A percentile compares a stretch with the other conserved stretches of the same genome.
Evolutionary conservation across 1,284 basidiomycete genomes (phyloP).

Genomic region (Ceratobasidium sp.): DNA sequence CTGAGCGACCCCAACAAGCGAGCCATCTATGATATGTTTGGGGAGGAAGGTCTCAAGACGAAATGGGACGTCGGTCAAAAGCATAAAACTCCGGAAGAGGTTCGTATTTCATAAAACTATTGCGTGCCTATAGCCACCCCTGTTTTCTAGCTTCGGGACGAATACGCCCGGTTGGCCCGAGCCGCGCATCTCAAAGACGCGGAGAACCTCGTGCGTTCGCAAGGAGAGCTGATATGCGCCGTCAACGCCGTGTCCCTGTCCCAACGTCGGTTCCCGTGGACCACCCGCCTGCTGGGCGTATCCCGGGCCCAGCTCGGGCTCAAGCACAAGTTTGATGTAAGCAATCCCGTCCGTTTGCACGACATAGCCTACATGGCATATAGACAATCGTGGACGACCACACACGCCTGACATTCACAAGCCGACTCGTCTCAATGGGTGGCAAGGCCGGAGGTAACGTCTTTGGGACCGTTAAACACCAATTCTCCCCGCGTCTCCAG

Average conservation of each 20-base stretch:
- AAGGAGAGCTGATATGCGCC: slow-evolving; percentile 57
- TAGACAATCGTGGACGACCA: slow-evolving; percentile 26
- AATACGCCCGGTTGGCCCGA: slow-evolving; percentile 56
- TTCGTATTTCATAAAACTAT: slow-evolving; percentile 49
- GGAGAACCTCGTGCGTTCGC: slow-evolving; percentile 58
- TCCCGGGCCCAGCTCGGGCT: slow-evolving; percentile 10
- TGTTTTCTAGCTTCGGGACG: slow-evolving; percentile 55
- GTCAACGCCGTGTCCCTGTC: slow-evolving; percentile 62
- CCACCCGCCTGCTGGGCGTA: slow-evolving; percentile 8
- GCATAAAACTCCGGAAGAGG: slow-evolving; percentile 62
- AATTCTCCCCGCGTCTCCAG: slow-evolving; percentile 63
- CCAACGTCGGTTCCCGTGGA: neutral
- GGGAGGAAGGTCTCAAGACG: slow-evolving; percentile 62
- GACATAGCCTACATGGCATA: slow-evolving; percentile 17
- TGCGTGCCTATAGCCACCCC: neutral
- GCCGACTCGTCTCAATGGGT: slow-evolving; percentile 42
- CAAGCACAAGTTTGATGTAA: slow-evolving; percentile 49
- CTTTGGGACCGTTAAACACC: slow-evolving; percentile 67
- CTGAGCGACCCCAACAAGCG: slow-evolving; percentile 76
- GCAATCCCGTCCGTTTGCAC: slow-evolving; percentile 42
- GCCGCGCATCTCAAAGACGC: slow-evolving; percentile 57
- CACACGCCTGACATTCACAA: slow-evolving; percentile 24
- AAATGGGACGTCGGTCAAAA: slow-evolving; percentile 52
- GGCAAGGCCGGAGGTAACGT: slow-evolving; percentile 56
- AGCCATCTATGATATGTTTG: slow-evolving; percentile 78